Percentiles rank a stretch among this genome's conserved stretches.
phyloP scores from a whole-genome alignment of 257 asterid genomes.

The Catharanthus roseus region DNA sequence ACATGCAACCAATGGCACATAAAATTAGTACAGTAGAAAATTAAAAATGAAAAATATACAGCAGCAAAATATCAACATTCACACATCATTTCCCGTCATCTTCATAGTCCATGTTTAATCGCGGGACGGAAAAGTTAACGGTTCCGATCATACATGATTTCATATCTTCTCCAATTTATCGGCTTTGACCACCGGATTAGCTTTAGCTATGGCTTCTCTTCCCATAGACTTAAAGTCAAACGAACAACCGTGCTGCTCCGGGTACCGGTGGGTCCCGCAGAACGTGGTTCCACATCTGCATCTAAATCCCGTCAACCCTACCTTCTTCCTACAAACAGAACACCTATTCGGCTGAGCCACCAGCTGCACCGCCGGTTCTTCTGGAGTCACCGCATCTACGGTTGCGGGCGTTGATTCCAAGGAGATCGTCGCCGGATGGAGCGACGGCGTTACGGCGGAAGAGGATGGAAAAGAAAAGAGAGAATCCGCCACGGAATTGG shows the following conservation, averaged over 20 bases:
- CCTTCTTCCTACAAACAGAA: slow-evolving; percentile 61
- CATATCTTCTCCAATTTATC: slow-evolving; percentile 59
- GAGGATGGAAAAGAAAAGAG: slow-evolving; percentile 21
- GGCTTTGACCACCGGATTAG: slow-evolving; percentile 65
- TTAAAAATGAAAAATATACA: slow-evolving; percentile 6
- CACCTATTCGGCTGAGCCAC: slow-evolving; percentile 50
- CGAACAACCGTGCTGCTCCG: slow-evolving; percentile 71
- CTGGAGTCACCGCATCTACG: slow-evolving; percentile 15
- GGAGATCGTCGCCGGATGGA: not conserved
- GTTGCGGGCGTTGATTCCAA: slow-evolving; percentile 18
- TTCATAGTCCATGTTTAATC: slow-evolving; percentile 5
- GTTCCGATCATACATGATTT: slow-evolving; percentile 22
- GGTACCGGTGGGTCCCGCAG: slow-evolving; percentile 88
- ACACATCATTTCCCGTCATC: not conserved
- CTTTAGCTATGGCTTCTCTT: slow-evolving; percentile 83
- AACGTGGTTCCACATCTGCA: slow-evolving; percentile 79
- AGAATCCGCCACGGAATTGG: slow-evolving; percentile 32
- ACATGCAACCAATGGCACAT: slow-evolving; percentile 17
- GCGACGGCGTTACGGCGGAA: slow-evolving; percentile 19
- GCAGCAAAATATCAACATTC: slow-evolving; percentile 11
- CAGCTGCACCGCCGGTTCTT: slow-evolving; percentile 26
- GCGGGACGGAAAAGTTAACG: slow-evolving; percentile 20
- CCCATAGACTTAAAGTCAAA: slow-evolving; percentile 80
- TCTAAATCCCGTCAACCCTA: slow-evolving; percentile 76
- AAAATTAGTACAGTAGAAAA: slow-evolving; percentile 10